Evolutionary conservation across 352 stramenopile species (phyloP).

Genomic region (Achlya hypogyna): DNA sequence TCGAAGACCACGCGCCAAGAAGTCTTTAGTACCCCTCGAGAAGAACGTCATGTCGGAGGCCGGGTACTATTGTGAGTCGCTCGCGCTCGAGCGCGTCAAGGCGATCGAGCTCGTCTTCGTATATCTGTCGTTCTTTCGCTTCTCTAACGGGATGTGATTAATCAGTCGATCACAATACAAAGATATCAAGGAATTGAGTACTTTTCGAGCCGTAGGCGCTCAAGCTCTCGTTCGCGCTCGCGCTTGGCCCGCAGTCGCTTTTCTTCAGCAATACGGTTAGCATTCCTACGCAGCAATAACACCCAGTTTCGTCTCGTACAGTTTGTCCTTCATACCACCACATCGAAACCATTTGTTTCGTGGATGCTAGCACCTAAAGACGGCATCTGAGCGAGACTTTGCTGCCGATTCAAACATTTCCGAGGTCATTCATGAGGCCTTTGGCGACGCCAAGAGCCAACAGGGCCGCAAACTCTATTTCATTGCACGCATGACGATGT

Average conservation of each 20-base stretch:
- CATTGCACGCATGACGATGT: too few species aligned
- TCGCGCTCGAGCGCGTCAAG: conserved; percentile 36
- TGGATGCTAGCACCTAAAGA: conserved; percentile 7
- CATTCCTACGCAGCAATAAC: too few species aligned
- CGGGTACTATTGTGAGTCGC: conserved; percentile 31
- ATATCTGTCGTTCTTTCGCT: conserved; percentile 36
- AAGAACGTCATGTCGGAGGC: conserved; percentile 38
- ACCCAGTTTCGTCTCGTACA: too few species aligned
- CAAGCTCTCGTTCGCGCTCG: conserved; percentile 34
- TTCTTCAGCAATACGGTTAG: conserved; percentile 52
- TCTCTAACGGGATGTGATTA: conserved; percentile 19
- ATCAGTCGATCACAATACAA: neutral
- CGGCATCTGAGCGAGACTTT: neutral
- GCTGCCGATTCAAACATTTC: conserved; percentile 37
- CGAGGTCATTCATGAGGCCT: conserved; percentile 51
- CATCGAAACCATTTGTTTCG: neutral
- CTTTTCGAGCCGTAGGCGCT: conserved; percentile 20
- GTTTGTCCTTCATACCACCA: conserved; percentile 19
- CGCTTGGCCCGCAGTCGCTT: conserved; percentile 50
- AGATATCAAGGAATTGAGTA: neutral
- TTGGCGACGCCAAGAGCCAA: conserved; percentile 52
- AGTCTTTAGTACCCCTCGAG: conserved; percentile 24
- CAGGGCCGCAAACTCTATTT: conserved; percentile 41
- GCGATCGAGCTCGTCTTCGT: conserved; percentile 34
- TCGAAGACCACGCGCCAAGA: neutral